Evolutionary conservation across 2,329 filamentous ascomycete genomes (phyloP).

Genomic region (Fusarium pseudoanthophilum): DNA sequence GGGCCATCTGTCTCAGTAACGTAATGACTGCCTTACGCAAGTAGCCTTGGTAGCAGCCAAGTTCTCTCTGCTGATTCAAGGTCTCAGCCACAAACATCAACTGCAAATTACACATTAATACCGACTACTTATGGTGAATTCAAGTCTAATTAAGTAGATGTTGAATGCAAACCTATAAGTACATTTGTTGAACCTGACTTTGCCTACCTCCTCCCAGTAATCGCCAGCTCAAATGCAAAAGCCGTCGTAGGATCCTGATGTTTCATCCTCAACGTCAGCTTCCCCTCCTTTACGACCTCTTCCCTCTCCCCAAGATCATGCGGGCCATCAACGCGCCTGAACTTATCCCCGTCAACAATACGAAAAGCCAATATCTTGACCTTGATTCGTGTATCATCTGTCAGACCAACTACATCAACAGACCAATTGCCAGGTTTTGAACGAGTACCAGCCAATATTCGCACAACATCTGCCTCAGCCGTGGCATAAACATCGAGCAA

Average conservation of each 20-base stretch:
- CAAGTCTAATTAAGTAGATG: too few species aligned
- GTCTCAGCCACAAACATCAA: too few species aligned
- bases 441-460: neutral
- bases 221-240: neutral
- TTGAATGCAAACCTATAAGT: too few species aligned
- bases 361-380: neutral
- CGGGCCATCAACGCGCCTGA: neutral
- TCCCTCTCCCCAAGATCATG: neutral
- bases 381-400: neutral
- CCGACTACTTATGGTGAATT: too few species aligned
- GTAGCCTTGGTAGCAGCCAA: too few species aligned
- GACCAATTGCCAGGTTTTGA: constrained; percentile 8
- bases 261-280: neutral
- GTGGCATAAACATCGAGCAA: constrained; percentile 15
- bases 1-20: too few species aligned
- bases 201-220: fast-evolving
- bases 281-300: neutral
- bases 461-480: neutral
- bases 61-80: too few species aligned
- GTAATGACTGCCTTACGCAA: too few species aligned
- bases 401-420: neutral
- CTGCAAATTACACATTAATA: too few species aligned
- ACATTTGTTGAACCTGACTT: too few species aligned
- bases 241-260: constrained; percentile 1
- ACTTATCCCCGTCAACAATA: neutral